phyloP scores from a whole-genome alignment of 495 filamentous ascomycete species.

The Diplogelasinospora grovesii region DNA sequence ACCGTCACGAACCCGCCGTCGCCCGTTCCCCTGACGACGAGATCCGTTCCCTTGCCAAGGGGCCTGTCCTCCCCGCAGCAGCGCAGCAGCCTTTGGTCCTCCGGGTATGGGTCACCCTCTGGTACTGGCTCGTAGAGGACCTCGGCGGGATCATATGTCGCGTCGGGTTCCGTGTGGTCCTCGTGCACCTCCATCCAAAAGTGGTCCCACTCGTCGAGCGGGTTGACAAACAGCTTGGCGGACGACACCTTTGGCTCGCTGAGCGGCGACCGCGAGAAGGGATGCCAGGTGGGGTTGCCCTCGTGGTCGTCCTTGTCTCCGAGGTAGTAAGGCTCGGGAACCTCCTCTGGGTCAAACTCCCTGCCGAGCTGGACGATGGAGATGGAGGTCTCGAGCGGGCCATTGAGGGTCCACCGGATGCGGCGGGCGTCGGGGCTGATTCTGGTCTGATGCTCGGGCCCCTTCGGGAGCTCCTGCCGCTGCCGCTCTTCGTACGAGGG shows the following conservation, averaged over 20 bases:
- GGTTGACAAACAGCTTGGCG: conserved; percentile 4
- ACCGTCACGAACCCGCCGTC: conserved; percentile 24
- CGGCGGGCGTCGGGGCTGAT: no score
- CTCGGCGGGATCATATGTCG: no score
- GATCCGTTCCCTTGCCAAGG: conserved; percentile 32
- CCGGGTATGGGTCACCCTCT: conserved; percentile 74
- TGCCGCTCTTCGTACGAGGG: no score
- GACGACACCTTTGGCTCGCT: conserved; percentile 15
- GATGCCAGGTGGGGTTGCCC: conserved; percentile 9
- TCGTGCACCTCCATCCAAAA: conserved; percentile 12
- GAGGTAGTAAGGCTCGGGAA: conserved; percentile 1
- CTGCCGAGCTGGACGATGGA: conserved; percentile 6
- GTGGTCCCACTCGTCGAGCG: conserved; percentile 13
- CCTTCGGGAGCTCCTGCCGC: no score
- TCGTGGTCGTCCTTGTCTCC: background rate
- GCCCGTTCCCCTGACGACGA: conserved; percentile 51
- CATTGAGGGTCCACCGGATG: conserved; percentile 14
- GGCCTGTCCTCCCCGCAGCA: conserved; percentile 53
- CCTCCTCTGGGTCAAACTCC: conserved; percentile 6
- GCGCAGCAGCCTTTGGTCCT: conserved; percentile 65
- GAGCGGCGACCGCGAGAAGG: conserved; percentile 12
- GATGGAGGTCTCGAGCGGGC: conserved; percentile 13
- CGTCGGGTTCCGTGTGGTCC: no score
- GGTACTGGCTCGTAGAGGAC: conserved; percentile 81
- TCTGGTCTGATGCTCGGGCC: no score